Evolutionary conservation across 257 asterid genomes (phyloP).

Genomic region (Cordia subcordata): DNA sequence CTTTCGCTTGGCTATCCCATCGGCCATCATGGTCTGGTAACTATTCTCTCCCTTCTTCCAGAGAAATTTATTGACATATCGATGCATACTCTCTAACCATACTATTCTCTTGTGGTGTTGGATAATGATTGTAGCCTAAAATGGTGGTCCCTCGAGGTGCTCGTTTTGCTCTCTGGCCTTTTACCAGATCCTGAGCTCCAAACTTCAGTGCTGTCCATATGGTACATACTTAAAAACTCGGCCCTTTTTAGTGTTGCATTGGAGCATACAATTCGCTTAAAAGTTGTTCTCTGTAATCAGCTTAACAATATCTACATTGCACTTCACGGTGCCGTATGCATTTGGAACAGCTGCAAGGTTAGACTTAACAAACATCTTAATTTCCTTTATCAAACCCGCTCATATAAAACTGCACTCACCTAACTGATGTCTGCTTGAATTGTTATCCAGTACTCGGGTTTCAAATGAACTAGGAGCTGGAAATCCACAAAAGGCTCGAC

Average conservation of each 20-base stretch:
- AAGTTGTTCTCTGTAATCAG: slow-evolving; percentile 22
- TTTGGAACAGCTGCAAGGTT: slow-evolving; percentile 63
- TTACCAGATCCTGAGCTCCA: slow-evolving; percentile 62
- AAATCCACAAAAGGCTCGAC: slow-evolving; percentile 37
- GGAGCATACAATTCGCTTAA: not conserved
- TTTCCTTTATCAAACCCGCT: not conserved
- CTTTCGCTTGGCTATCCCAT: slow-evolving; percentile 52
- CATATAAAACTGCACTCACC: too few relatives aligned
- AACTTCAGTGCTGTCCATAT: slow-evolving; percentile 59
- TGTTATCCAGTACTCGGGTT: slow-evolving; percentile 43
- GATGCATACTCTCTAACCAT: not conserved
- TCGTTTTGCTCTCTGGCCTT: slow-evolving; percentile 51
- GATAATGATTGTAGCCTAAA: slow-evolving; percentile 37
- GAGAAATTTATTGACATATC: not conserved
- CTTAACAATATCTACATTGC: slow-evolving; percentile 49
- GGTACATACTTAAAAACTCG: slow-evolving; percentile 22
- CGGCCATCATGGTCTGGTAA: slow-evolving; percentile 72
- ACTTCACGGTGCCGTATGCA: slow-evolving; percentile 51
- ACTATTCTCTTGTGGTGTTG: not conserved
- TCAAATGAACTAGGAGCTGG: slow-evolving; percentile 71
- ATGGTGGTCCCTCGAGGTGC: slow-evolving; percentile 69
- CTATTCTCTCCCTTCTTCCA: not conserved
- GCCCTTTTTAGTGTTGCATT: not conserved
- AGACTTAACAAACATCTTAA: not conserved
- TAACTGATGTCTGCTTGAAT: not conserved